A percentile compares a stretch with the other conserved stretches of the same genome.
phyloP scores from a whole-genome alignment of 2,329 filamentous ascomycete species.

The Curvularia sp. region DNA sequence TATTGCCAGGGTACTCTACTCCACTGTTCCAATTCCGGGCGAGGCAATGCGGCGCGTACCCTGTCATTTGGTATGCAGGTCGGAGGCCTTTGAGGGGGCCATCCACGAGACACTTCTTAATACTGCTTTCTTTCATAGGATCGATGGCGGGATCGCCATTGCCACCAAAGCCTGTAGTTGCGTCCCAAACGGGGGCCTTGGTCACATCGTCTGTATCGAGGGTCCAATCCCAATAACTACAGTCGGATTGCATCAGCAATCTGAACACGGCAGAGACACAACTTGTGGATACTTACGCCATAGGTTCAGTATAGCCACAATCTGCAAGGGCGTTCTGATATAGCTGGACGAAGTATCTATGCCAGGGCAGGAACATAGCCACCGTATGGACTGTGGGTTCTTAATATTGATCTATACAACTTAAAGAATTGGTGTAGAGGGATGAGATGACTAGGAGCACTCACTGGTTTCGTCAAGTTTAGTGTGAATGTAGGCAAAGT shows the following conservation, averaged over 20 bases:
- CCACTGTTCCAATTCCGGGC: constrained; percentile 27
- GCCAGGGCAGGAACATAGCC: constrained; percentile 48
- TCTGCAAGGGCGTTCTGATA: constrained; percentile 39
- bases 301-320: constrained; percentile 33
- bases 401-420: neutral
- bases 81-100: constrained; percentile 37
- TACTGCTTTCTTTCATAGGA: neutral
- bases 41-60: constrained; percentile 34
- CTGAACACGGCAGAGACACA: neutral
- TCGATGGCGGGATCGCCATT: constrained; percentile 32
- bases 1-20: constrained; percentile 4
- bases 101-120: constrained; percentile 25
- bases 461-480: constrained; percentile 6
- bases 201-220: constrained; percentile 38
- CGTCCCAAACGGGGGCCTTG: constrained; percentile 32
- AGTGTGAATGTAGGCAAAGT: constrained; percentile 44
- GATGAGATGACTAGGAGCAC: neutral
- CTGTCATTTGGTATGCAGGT: constrained; percentile 22
- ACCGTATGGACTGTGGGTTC: constrained; percentile 37
- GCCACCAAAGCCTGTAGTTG: constrained; percentile 41
- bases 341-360: constrained; percentile 46
- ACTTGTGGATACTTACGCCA: constrained; percentile 7
- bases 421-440: neutral
- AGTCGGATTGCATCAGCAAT: constrained; percentile 2
- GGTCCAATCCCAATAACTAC: constrained; percentile 50